These are phyloP conservation scores for Hawksworthiomyces lignivorus DNA, from an alignment of 2,329 filamentous ascomycete genomes.

Conservation along the genomic window DNA sequence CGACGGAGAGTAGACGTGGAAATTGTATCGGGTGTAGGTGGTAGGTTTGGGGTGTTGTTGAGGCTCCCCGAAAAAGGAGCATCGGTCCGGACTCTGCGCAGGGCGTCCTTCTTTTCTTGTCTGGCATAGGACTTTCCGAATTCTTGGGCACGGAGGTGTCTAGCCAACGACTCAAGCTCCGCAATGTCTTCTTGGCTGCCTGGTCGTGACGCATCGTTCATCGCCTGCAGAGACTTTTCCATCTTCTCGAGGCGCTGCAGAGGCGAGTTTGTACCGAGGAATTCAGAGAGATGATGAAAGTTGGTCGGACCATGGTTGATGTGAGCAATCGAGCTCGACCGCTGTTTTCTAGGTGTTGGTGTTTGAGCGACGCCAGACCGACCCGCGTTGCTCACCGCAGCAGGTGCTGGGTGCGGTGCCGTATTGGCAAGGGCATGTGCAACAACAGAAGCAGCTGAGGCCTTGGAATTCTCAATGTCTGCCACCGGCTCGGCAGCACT, in stretches of 20 bases:
- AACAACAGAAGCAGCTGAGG: constrained; percentile 1
- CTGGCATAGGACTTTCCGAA: constrained; percentile 24
- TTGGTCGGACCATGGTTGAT: constrained; percentile 23
- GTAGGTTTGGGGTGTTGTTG: constrained; percentile 36
- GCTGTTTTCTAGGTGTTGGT: constrained; percentile 15
- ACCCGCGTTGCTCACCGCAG: background rate
- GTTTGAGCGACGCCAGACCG: background rate
- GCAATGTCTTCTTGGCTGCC: constrained; percentile 21
- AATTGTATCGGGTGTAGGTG: constrained; percentile 53
- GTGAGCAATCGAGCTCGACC: constrained; percentile 25
- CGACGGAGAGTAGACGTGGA: constrained; percentile 46
- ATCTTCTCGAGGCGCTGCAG: constrained; percentile 43
- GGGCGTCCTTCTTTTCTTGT: constrained; percentile 39
- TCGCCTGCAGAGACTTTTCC: constrained; percentile 22
- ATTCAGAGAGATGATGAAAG: constrained; percentile 38
- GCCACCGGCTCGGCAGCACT: constrained; percentile 5
- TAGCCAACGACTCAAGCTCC: constrained; percentile 16
- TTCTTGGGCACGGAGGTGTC: constrained; percentile 14
- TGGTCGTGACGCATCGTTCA: constrained; percentile 23
- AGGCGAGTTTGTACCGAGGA: constrained; percentile 38
- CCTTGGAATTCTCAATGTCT: constrained; percentile 14
- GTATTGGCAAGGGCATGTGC: constrained; percentile 7
- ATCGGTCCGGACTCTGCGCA: constrained; percentile 43
- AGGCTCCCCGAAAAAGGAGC: constrained; percentile 31
- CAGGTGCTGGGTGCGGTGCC: background rate